These are phyloP conservation scores for Alternaria viburni DNA, from an alignment of 2,329 filamentous ascomycete genomes.

Conservation along the genomic window DNA sequence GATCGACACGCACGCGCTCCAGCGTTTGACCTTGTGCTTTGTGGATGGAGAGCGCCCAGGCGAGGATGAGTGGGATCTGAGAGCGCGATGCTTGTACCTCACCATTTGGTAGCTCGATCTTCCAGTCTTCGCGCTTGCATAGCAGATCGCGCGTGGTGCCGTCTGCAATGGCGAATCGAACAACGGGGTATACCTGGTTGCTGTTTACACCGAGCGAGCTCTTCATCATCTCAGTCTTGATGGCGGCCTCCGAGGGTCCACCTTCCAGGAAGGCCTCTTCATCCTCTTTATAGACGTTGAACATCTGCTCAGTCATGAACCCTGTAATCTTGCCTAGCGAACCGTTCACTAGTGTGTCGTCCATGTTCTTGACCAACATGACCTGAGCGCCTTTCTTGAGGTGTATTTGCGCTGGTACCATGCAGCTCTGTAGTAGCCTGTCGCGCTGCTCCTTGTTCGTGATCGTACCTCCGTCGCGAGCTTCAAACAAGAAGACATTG, in stretches of 20 bases:
- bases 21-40: constrained; percentile 97
- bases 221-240: constrained; percentile 57
- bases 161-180: constrained; percentile 81
- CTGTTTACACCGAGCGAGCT: constrained; percentile 56
- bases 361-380: constrained; percentile 99
- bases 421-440: constrained; percentile 84
- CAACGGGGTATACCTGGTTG: constrained; percentile 74
- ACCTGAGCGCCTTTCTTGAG: constrained; percentile 94
- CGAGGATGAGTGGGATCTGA: constrained; percentile 81
- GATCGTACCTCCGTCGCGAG: constrained; percentile 73
- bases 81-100: constrained; percentile 88
- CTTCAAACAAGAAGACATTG: constrained; percentile 70
- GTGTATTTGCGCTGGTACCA: constrained; percentile 81
- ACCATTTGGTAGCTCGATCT: constrained; percentile 93
- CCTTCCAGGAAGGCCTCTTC: constrained; percentile 62
- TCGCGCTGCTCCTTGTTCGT: constrained; percentile 72
- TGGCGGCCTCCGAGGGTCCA: constrained; percentile 49
- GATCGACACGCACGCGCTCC: constrained; percentile 91
- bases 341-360: constrained; percentile 91
- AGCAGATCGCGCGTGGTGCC: constrained; percentile 78
- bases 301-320: constrained; percentile 75
- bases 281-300: constrained; percentile 63
- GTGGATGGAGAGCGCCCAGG: constrained; percentile 97
- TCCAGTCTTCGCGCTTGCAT: constrained; percentile 90
- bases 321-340: constrained; percentile 84